phyloP scores from a whole-genome alignment of 179 eudicot species.

The Beta corolliflora region DNA sequence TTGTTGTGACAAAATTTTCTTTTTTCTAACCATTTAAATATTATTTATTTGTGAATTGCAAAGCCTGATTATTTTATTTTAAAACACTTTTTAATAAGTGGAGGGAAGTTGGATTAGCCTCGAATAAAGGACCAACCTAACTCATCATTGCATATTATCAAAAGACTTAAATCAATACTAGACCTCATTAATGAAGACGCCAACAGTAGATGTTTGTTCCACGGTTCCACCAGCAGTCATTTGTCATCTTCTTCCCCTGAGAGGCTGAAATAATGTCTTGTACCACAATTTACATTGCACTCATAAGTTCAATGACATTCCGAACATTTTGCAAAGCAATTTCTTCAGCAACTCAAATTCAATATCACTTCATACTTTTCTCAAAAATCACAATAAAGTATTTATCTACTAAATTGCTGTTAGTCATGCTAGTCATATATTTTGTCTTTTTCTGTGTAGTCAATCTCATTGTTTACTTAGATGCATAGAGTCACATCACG shows the following conservation, averaged over 20 bases:
- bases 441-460: too few species aligned
- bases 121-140: too few species aligned
- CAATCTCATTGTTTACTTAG: too few species aligned
- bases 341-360: neutral
- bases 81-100: too few species aligned
- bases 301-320: neutral
- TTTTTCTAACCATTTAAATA: too few species aligned
- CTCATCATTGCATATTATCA: too few species aligned
- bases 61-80: too few species aligned
- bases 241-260: neutral
- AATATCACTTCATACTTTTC: neutral
- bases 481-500: too few species aligned
- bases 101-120: too few species aligned
- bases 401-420: neutral
- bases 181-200: neutral
- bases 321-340: neutral
- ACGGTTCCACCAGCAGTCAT: neutral
- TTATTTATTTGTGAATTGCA: too few species aligned
- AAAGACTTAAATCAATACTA: too few species aligned
- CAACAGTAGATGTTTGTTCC: neutral
- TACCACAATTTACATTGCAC: conserved; percentile 10
- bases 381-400: neutral
- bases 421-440: neutral
- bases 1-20: too few species aligned
- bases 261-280: neutral